Base-by-base conservation (phyloP, 2,329 filamentous ascomycete species). In the Zymoseptoria pseudotritici region DNA sequence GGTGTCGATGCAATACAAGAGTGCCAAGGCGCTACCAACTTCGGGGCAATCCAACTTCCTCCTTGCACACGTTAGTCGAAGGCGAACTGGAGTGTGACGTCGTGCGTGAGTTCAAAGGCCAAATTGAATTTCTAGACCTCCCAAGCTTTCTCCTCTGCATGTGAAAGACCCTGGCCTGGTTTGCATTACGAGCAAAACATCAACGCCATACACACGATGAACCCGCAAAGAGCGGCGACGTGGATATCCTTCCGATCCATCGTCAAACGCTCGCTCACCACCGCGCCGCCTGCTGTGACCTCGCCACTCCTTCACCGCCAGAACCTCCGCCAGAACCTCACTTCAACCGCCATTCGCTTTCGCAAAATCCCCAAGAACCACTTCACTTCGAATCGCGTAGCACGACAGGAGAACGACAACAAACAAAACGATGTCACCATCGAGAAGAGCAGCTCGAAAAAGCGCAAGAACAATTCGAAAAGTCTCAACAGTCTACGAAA, bases 401-500 rank as follows among this genome's bases (percentile, higher is more conserved):
- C 61, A 13, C 61, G 59, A 50, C 64, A 67, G 51, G 65, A 69
- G n/a, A 52, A 51, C 31, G 54, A 60, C 21, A 55, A 62, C 50
- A 36, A 53, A 24, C 19, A 62, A 54, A 31, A 17, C 59, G 52
- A 53, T 46, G 54, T 42, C 13, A 57, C 46, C 22, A 52, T 60
- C 42, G 59, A 46, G 20, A 58, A 59, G 26, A 57, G 58, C 21
- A 61, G 57, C 31, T 56, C 60, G 17, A 66, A 67, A 56, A 80
- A 78, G 68, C 78, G 80, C 59, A 82, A 83, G 75, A 82, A 62
- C 76, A 77, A 22, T 77, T 82, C 54, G 17, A 67, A 66, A 50
- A 57, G 64, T 3, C 78, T 80, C 22, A 88, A 87, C 63, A 94
- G 90, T 1, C 79, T 97, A 31, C 86, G 93, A 58, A 84, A 91